Base-by-base conservation (phyloP, 2,329 filamentous ascomycete genomes). In the Fusarium coffeatum region DNA sequence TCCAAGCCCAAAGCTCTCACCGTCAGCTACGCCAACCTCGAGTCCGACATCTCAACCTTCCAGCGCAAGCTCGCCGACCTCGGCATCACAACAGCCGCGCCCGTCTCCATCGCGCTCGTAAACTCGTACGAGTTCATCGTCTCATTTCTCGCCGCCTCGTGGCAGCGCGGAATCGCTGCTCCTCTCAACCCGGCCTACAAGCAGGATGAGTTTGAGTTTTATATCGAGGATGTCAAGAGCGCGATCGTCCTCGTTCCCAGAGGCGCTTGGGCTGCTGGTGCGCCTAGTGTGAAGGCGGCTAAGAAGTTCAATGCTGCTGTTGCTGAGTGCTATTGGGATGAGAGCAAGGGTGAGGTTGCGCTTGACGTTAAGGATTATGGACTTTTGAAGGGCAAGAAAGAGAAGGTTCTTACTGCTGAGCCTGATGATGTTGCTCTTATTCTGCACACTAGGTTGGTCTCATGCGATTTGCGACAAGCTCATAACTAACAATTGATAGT, bases 61-160 rank as follows among this genome's bases (percentile, higher is more conserved):
- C 93, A 96, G 83, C 84, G 85, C 77, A 92, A 93, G 81, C 89
- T 97, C 68, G 93, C 93, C 25, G 85, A 86, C 49, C 85, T 95
- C 59, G 93, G 93, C 69, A 89, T 97, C 68, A 84, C 86, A 59
- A 85, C 87, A 45, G 86, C 87, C 70, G 87, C 90, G 16, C 90
- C 92, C 48, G 92, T 97, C 55, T 96, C 93, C 49, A 94, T 97
- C 78, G 92, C 93, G 28, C 87, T 94, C 20, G 88, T 91, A 63
- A 97, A 97, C 83, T 93, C 91, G 55, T 94, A 93, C 80, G 92
- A 94, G 79, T 96, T 97, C 81, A 92, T 97, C 77, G 89, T 96
- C 59, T 90, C 93, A 4, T 97, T 97, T 81, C 87, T 97, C 46
- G 93, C 93, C n/a, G 87, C 90, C 20, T 89, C 92, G n/a, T 93